phyloP scores from a whole-genome alignment of 208 protist species.

The Naegleria gruberi region DNA sequence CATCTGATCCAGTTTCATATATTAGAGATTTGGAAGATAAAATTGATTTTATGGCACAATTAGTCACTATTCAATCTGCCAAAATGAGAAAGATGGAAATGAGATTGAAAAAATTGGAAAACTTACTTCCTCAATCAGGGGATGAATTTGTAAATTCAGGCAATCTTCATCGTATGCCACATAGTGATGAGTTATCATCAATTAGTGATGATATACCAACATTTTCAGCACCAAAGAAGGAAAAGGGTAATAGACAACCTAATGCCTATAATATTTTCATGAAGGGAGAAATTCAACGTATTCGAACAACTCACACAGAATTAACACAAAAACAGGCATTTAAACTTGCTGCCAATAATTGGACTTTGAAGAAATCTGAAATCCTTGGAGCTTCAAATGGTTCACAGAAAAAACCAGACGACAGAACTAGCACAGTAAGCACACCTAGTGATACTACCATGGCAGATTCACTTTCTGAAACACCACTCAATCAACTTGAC shows the following conservation, averaged over 20 bases:
- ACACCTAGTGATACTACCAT: neutral
- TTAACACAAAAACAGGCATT: constrained; percentile 14
- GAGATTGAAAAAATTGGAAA: neutral
- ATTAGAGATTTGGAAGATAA: neutral
- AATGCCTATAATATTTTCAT: constrained; percentile 13
- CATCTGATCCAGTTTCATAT: neutral
- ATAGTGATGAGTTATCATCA: neutral
- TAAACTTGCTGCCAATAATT: neutral
- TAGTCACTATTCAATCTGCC: neutral
- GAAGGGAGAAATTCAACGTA: neutral
- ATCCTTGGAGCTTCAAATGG: neutral
- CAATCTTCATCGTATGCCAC: neutral
- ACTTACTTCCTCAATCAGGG: neutral
- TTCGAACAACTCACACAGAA: neutral
- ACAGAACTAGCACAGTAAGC: neutral
- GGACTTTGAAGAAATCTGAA: neutral
- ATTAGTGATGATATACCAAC: neutral
- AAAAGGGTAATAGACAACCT: neutral
- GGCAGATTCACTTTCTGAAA: neutral
- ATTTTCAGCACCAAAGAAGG: neutral
- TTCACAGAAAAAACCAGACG: neutral
- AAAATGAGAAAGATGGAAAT: constrained; percentile 17
- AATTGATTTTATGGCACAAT: constrained; percentile 2
- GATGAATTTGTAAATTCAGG: neutral
- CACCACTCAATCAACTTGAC: neutral